Base-by-base conservation (phyloP, 495 filamentous ascomycete species). In the Trypethelium eluteriae region DNA sequence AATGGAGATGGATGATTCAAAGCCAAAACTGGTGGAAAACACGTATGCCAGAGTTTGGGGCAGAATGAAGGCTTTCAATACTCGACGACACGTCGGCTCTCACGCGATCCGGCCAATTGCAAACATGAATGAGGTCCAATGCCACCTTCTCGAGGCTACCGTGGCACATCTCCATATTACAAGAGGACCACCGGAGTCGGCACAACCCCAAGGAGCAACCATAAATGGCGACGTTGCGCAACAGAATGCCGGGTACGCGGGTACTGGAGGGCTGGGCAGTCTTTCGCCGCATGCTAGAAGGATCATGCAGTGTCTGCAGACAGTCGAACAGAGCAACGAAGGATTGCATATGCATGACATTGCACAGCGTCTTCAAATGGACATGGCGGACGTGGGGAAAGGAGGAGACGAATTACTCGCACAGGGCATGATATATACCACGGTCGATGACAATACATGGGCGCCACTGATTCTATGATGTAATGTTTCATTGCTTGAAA, bases 51-150 rank as follows among this genome's bases (percentile, higher is more conserved):
- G 91, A 68, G 88, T 94, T 12, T 90, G 84, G 76, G 94, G 94
- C 50, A 84, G 85, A 44, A 79, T 96, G 66, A 91, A 89, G 77
- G 78, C 76, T 44, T 91, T 93, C 78, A 86, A 86, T 70, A 87
- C 88, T 74, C 93, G 90, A 81, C 82, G 86, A 39, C 87, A 92
- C 77, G 81, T 98, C 39, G 85, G 82, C 65, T 88, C 90, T n/a
- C 88, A 93, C 73, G 82, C 88, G 70, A 87, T 98, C 62, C 85
- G 90, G 47, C 85, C 88, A 5, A 76, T 98, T 57, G 80, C 82
- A 25, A 87, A 98, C 74, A 88, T 89, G 78, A 96, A 97, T 79
- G 95, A 98, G 81, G 79, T 98, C 70, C 87, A 87, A 72, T 91
- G 87, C 73, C 93, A 97, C 76, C 72, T 97, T 63, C 84, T 98